Evolutionary conservation across 768 basidiomycete genomes (phyloP).

Genomic region (Cubamyces sp.): DNA sequence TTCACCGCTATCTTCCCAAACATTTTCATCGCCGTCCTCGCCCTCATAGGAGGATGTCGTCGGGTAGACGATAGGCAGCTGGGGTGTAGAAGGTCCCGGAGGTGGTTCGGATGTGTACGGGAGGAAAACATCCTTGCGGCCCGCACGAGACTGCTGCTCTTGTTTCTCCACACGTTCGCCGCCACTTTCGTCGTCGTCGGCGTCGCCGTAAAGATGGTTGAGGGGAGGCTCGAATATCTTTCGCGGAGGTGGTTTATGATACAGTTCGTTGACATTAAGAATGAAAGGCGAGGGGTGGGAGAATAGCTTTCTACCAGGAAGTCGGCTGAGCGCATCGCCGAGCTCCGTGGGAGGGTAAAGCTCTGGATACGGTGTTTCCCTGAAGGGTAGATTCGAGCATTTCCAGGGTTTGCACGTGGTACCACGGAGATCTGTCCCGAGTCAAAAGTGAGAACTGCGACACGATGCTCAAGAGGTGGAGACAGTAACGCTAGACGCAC

Average conservation of each 20-base stretch:
- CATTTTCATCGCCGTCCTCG: not conserved
- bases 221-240: not conserved
- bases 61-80: no score
- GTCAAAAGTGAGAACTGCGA: not conserved
- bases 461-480: not conserved
- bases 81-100: no score
- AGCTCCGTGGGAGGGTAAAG: conserved; percentile 29
- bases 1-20: not conserved
- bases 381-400: conserved; percentile 14
- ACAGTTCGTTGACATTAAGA: conserved; percentile 37
- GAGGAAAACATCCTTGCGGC: conserved; percentile 20
- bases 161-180: not conserved
- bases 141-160: not conserved
- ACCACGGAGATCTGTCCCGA: conserved; percentile 35
- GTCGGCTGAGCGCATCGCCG: conserved; percentile 10
- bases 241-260: conserved; percentile 22
- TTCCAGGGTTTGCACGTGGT: conserved; percentile 26
- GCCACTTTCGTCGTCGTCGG: not conserved
- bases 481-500: conserved; percentile 41
- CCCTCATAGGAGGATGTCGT: not conserved
- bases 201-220: not conserved
- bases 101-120: conserved; percentile 1
- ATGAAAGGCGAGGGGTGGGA: conserved; percentile 41
- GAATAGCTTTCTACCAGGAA: conserved; percentile 29
- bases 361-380: conserved; percentile 4